Conservation (phyloP, 2,329 filamentous ascomycete species). For the Knoxdaviesia capensis region DNA sequence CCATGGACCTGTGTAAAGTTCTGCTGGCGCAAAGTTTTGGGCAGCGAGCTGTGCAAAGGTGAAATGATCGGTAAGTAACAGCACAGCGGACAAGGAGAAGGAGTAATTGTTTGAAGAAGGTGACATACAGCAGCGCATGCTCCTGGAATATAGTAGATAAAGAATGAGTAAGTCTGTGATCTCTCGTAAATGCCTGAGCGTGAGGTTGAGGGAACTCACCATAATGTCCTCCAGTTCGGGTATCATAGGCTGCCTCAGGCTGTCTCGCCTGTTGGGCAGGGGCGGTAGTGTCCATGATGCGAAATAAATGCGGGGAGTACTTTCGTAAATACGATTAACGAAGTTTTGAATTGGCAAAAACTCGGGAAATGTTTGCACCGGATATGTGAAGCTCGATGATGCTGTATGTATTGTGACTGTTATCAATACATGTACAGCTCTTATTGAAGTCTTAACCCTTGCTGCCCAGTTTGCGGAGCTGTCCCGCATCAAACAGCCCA, state of each 20-base stretch:
- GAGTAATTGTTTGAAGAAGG: constrained; percentile 1
- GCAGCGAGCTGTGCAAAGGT: constrained; percentile 45
- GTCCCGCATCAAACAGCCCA: too few relatives aligned
- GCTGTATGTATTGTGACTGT: too few relatives aligned
- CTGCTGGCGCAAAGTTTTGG: constrained; percentile 75
- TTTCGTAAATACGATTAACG: not conserved
- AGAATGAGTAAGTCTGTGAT: not conserved
- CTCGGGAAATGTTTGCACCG: too few relatives aligned
- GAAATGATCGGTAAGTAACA: constrained; percentile 3
- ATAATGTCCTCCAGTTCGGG: constrained; percentile 56
- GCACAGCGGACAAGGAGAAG: not conserved
- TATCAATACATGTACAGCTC: too few relatives aligned
- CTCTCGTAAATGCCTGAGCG: not conserved
- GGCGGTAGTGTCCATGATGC: not conserved
- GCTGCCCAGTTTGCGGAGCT: too few relatives aligned
- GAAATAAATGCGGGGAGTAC: too few relatives aligned
- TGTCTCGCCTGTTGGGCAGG: constrained; percentile 31
- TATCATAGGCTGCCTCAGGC: constrained; percentile 46
- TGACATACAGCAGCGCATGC: constrained; percentile 23
- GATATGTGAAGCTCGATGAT: too few relatives aligned
- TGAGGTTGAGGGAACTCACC: constrained; percentile 24
- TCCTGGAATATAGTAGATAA: constrained; percentile 14
- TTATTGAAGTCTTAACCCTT: too few relatives aligned
- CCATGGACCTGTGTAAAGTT: constrained; percentile 88
- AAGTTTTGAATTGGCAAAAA: too few relatives aligned